Evolutionary conservation across 495 filamentous ascomycete species (phyloP).

Genomic region (Haplographium delicatum): DNA sequence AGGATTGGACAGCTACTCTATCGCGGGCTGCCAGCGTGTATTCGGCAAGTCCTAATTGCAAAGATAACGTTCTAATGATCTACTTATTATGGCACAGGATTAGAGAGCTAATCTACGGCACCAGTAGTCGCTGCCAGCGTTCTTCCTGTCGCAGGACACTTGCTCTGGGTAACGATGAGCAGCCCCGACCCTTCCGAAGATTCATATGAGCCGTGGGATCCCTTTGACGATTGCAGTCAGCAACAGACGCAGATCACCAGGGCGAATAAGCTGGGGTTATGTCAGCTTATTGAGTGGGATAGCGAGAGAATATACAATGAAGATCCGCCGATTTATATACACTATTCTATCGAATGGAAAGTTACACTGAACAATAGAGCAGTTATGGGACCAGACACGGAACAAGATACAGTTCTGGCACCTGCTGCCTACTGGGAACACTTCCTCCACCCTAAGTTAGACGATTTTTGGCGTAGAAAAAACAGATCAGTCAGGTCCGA

Average conservation of each 20-base stretch:
- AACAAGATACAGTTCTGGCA: conserved; percentile 20
- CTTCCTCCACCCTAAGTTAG: conserved; percentile 12
- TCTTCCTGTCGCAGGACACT: conserved; percentile 3
- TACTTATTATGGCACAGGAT: too few relatives aligned
- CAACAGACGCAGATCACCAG: conserved; percentile 1
- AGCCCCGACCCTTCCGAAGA: conserved; percentile 12
- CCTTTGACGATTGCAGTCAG: conserved; percentile 5
- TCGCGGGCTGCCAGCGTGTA: too few relatives aligned
- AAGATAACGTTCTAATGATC: too few relatives aligned
- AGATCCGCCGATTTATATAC: conserved; percentile 28
- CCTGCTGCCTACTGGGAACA: conserved; percentile 23
- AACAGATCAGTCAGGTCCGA: background rate
- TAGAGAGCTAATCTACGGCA: too few relatives aligned
- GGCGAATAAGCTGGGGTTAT: conserved; percentile 14
- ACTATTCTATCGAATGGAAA: conserved; percentile 37
- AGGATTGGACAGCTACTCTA: conserved; percentile 16
- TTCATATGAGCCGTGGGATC: conserved; percentile 14
- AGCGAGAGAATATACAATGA: conserved; percentile 27
- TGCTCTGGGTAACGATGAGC: conserved; percentile 8
- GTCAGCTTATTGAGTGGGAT: conserved; percentile 17
- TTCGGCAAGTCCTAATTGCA: too few relatives aligned
- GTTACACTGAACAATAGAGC: conserved; percentile 30
- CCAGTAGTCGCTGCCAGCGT: background rate
- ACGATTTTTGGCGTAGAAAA: conserved; percentile 2
- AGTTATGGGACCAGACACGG: conserved; percentile 29